A percentile compares a stretch with the other conserved stretches of the same genome.
These are phyloP conservation scores for Penicillium sp. DNA, from an alignment of 2,329 filamentous ascomycete species.

Conservation along the genomic window DNA sequence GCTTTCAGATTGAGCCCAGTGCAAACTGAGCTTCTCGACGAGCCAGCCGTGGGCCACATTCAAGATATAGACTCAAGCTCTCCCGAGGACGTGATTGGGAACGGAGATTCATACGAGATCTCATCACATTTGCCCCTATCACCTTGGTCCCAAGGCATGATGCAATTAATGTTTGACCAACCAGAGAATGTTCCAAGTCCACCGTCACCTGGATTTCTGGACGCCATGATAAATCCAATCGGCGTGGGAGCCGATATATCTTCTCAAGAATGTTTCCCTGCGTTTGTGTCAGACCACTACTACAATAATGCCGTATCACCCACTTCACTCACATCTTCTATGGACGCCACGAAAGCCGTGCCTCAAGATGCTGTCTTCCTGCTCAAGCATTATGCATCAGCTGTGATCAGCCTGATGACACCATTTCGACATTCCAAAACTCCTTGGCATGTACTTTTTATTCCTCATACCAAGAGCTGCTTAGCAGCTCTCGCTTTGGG, in stretches of 20 bases:
- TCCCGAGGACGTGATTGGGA: slow-evolving; percentile 1
- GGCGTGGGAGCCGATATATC: not conserved
- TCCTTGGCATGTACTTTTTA: slow-evolving; percentile 48
- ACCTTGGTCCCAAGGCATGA: slow-evolving; percentile 14
- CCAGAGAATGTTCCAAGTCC: slow-evolving; percentile 5
- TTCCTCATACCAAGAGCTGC: slow-evolving; percentile 46
- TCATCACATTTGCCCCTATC: not conserved
- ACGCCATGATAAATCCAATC: slow-evolving; percentile 6
- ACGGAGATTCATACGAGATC: not conserved
- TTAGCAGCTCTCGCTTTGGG: slow-evolving; percentile 48
- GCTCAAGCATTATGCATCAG: slow-evolving; percentile 42
- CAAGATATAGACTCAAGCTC: slow-evolving; percentile 3
- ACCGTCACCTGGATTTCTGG: slow-evolving; percentile 7
- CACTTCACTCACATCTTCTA: not conserved
- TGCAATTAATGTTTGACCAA: slow-evolving; percentile 16
- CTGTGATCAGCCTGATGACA: slow-evolving; percentile 34
- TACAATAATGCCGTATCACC: slow-evolving; percentile 9
- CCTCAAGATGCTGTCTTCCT: slow-evolving; percentile 40
- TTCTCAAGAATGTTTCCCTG: not conserved
- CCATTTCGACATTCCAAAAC: slow-evolving; percentile 41
- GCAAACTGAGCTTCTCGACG: not conserved
- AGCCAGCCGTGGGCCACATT: not conserved
- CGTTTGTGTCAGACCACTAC: not conserved
- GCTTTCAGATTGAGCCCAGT: slow-evolving; percentile 11
- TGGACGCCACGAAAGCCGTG: slow-evolving; percentile 1